A percentile compares a stretch with the other conserved stretches of the same genome.
phyloP scores from a whole-genome alignment of 129 eudicot genomes.

The Centrapalus pauciflorus region DNA sequence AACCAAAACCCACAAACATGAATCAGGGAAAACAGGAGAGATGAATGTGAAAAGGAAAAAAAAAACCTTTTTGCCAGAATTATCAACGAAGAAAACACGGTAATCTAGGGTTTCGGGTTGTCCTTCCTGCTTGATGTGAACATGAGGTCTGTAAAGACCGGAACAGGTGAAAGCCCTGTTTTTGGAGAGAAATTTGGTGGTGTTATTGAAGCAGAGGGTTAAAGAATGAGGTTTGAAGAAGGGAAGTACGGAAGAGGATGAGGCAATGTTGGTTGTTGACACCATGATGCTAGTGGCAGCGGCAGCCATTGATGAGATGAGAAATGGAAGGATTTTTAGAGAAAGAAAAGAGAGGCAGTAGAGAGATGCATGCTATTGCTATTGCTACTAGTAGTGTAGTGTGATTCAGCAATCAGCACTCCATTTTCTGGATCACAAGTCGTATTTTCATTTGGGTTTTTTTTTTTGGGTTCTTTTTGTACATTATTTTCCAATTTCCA shows the following conservation, averaged over 20 bases:
- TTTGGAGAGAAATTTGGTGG: constrained; percentile 24
- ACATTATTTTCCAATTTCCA: no score
- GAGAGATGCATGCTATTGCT: no score
- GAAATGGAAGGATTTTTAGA: not conserved
- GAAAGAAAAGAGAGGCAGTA: not conserved
- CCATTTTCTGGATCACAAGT: no score
- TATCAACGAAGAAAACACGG: constrained; percentile 70
- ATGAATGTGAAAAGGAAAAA: no score
- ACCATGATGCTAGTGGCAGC: constrained; percentile 59
- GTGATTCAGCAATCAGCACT: constrained; percentile 19
- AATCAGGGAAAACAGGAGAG: not conserved
- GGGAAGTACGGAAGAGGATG: constrained; percentile 46
- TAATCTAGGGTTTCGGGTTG: constrained; percentile 92
- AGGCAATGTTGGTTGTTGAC: constrained; percentile 51
- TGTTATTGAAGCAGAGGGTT: constrained; percentile 35
- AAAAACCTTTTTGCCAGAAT: constrained; percentile 78
- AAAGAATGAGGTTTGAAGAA: constrained; percentile 32
- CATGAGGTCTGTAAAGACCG: constrained; percentile 57
- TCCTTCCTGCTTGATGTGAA: constrained; percentile 73
- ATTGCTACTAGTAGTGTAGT: no score
- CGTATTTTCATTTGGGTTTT: no score
- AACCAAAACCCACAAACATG: not conserved
- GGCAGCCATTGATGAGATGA: constrained; percentile 57
- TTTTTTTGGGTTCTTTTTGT: no score
- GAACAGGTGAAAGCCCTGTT: constrained; percentile 57